Percentiles rank a stretch among this genome's conserved stretches.
These are phyloP conservation scores for Penicillium antarcticum DNA, from an alignment of 495 filamentous ascomycete genomes.

Conservation along the genomic window DNA sequence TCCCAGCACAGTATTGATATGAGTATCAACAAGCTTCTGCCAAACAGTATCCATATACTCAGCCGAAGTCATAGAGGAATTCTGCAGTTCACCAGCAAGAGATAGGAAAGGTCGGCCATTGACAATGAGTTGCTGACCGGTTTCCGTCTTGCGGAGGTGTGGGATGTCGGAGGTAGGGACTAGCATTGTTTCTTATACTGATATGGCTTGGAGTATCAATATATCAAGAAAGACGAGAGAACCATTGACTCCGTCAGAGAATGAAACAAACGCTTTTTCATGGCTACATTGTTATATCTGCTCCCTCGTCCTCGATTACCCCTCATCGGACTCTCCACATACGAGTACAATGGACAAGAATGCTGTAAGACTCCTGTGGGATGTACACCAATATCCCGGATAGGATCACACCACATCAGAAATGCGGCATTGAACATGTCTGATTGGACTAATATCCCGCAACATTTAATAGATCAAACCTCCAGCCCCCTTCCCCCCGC, in stretches of 20 bases:
- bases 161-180: constrained; percentile 13
- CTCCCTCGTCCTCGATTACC: not conserved
- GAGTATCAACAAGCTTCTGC: constrained; percentile 37
- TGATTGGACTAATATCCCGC: not conserved
- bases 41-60: constrained; percentile 43
- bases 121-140: constrained; percentile 39
- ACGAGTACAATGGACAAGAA: too few species aligned
- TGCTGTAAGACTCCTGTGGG: too few species aligned
- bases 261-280: not conserved
- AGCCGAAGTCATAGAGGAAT: constrained; percentile 45
- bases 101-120: constrained; percentile 47
- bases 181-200: not conserved
- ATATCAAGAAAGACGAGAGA: not conserved
- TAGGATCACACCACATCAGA: not conserved
- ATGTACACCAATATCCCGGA: too few species aligned
- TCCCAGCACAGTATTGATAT: constrained; percentile 50
- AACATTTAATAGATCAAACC: not conserved
- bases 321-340: not conserved
- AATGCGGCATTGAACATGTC: not conserved
- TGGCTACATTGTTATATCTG: not conserved
- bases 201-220: not conserved
- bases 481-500: constrained; percentile 2
- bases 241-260: not conserved
- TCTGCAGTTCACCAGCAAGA: constrained; percentile 45
- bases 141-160: constrained; percentile 25